Evolutionary conservation across 2,329 filamentous ascomycete species (phyloP).

Genomic region (Talaromyces sp.): DNA sequence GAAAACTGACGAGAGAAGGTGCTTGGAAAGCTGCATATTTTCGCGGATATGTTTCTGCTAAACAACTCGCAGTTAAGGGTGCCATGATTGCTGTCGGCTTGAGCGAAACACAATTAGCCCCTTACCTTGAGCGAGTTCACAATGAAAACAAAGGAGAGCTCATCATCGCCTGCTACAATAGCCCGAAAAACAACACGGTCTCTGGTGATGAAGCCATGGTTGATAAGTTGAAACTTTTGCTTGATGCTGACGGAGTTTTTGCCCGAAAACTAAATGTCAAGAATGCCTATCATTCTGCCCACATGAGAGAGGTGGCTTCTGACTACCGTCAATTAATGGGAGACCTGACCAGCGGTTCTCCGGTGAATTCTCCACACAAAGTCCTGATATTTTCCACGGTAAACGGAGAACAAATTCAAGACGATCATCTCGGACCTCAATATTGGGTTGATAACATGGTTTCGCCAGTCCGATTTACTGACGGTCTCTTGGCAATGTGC

Average conservation of each 20-base stretch:
- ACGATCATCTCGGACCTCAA: slow-evolving; percentile 10
- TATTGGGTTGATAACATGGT: slow-evolving; percentile 30
- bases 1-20: slow-evolving; percentile 23
- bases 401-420: slow-evolving; percentile 15
- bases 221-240: slow-evolving; percentile 15
- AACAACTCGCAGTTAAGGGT: slow-evolving; percentile 15
- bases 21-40: slow-evolving; percentile 24
- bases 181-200: slow-evolving; percentile 21
- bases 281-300: slow-evolving; percentile 26
- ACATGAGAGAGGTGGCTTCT: slow-evolving; percentile 20
- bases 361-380: slow-evolving; percentile 10
- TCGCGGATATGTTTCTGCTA: slow-evolving; percentile 21
- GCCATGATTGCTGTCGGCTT: slow-evolving; percentile 26
- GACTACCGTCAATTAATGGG: slow-evolving; percentile 21
- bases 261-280: slow-evolving; percentile 23
- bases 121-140: slow-evolving; percentile 15
- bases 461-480: slow-evolving; percentile 23
- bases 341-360: slow-evolving; percentile 9
- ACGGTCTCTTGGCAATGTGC: slow-evolving; percentile 15
- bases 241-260: slow-evolving; percentile 20
- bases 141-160: slow-evolving; percentile 14
- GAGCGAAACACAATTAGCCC: slow-evolving; percentile 5
- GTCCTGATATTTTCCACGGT: slow-evolving; percentile 22
- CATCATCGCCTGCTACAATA: slow-evolving; percentile 23
- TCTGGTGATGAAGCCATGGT: slow-evolving; percentile 23